Base-by-base conservation (phyloP, 306 rosid genomes). In the Rosa multiflora region DNA sequence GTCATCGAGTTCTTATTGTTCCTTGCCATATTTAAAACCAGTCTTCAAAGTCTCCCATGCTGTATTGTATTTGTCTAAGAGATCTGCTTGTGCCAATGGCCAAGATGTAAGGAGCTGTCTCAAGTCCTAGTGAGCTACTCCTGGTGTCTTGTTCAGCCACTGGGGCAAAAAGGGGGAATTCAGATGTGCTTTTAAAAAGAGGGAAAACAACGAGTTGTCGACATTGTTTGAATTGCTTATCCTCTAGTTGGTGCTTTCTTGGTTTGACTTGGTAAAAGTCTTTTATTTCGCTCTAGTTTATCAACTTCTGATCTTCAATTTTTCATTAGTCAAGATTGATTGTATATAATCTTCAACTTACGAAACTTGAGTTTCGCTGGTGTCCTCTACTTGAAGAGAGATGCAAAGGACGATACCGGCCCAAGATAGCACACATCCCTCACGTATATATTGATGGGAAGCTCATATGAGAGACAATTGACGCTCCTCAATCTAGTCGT, bases 281-380 rank as follows among this genome's bases (percentile, higher is more conserved):
- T 75, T 61, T 73, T 79, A 70, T 23, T 51, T 73, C 52, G 17
- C 23, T 71, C 42, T 37, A 32, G 11, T 63, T 51, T 20, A 12
- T 73, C 74, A 70, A 69, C 18, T 43, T 76, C 52, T 68, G 29
- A 17, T 66, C 17, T 47, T 67, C 56, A 58, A 15, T 37, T 61
- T 32, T 55, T 67, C 53, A 63, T 23, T 42, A 67, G 44, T 72
- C 78, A 42, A 70, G 23, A 66, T 8, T 40, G 26, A 23, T 23
- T 23, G 26, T 23, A 23, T 23, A 23, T 23, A 23, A 23, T 23
- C 26, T 23, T 0, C 0, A 23, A 23, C 26, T 23, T 0, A 23
- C 26, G 26, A 23, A 23, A 23, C 26, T 23, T 23, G 26, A 23
- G 26, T 0, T 23, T 23, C 0, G 26, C 26, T 23, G n/a, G 17